phyloP scores from a whole-genome alignment of 2,329 filamentous ascomycete species.

The Monascus ruber region DNA sequence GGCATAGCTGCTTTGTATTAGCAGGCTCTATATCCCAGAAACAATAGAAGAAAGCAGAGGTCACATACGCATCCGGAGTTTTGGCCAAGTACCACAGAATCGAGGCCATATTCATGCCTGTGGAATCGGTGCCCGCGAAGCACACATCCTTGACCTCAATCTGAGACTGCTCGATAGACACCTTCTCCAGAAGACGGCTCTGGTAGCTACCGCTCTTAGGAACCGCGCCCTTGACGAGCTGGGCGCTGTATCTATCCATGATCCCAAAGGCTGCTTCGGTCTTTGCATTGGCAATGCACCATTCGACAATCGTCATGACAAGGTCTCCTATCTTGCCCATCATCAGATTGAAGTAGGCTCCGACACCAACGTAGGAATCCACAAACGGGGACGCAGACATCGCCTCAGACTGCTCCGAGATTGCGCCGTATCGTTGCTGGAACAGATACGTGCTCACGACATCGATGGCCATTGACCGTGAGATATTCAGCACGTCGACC shows the following conservation, averaged over 20 bases:
- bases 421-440: slow-evolving; percentile 38
- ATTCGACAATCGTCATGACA: slow-evolving; percentile 20
- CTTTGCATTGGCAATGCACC: slow-evolving; percentile 20
- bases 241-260: slow-evolving; percentile 34
- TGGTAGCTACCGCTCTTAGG: slow-evolving; percentile 35
- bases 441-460: slow-evolving; percentile 45
- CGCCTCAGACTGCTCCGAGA: slow-evolving; percentile 25
- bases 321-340: slow-evolving; percentile 30
- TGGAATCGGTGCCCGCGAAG: slow-evolving; percentile 45
- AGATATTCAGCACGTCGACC: slow-evolving; percentile 35
- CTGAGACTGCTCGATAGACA: slow-evolving; percentile 34
- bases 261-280: slow-evolving; percentile 23
- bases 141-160: slow-evolving; percentile 45
- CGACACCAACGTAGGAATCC: slow-evolving; percentile 44
- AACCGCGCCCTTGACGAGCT: slow-evolving; percentile 25
- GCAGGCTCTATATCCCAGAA: neutral
- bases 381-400: slow-evolving; percentile 41
- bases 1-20: slow-evolving; percentile 16
- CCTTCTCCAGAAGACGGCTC: slow-evolving; percentile 33
- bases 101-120: slow-evolving; percentile 40
- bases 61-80: slow-evolving; percentile 27
- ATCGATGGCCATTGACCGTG: slow-evolving; percentile 42
- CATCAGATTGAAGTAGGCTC: slow-evolving; percentile 42
- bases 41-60: neutral
- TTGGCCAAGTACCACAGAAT: slow-evolving; percentile 37